Evolutionary conservation across 2,329 filamentous ascomycete genomes (phyloP).

Genomic region (Fusarium longipes): DNA sequence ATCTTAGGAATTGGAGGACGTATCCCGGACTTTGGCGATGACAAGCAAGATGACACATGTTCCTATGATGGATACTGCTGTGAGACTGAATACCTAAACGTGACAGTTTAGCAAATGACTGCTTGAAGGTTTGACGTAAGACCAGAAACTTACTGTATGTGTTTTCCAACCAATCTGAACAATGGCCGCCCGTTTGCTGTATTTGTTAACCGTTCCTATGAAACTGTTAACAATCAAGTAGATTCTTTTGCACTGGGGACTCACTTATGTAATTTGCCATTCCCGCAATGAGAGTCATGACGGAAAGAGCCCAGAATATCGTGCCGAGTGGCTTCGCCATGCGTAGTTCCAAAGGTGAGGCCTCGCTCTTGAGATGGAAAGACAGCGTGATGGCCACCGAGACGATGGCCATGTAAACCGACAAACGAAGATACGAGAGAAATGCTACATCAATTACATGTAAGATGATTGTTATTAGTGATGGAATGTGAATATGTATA

Average conservation of each 20-base stretch:
- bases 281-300: constrained; percentile 81
- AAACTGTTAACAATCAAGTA: background rate
- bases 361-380: constrained; percentile 85
- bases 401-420: constrained; percentile 91
- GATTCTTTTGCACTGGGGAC: constrained; percentile 6
- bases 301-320: constrained; percentile 85
- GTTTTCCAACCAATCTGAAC: constrained; percentile 97
- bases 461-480: background rate
- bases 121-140: background rate
- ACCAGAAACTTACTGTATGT: constrained; percentile 71
- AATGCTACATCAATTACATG: constrained; percentile 64
- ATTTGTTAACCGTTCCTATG: constrained; percentile 78
- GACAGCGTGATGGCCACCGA: constrained; percentile 90
- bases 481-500: constrained; percentile 42
- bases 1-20: constrained; percentile 22
- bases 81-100: constrained; percentile 68
- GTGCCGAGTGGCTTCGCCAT: constrained; percentile 87
- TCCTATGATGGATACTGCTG: constrained; percentile 72
- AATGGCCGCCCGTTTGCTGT: constrained; percentile 80
- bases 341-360: constrained; percentile 75
- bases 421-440: constrained; percentile 89
- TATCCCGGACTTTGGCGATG: constrained; percentile 53
- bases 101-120: background rate
- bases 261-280: constrained; percentile 87
- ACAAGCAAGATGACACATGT: constrained; percentile 73